Evolutionary conservation across 1,284 basidiomycete genomes (phyloP).

Genomic region (Marasmius fiardii): DNA sequence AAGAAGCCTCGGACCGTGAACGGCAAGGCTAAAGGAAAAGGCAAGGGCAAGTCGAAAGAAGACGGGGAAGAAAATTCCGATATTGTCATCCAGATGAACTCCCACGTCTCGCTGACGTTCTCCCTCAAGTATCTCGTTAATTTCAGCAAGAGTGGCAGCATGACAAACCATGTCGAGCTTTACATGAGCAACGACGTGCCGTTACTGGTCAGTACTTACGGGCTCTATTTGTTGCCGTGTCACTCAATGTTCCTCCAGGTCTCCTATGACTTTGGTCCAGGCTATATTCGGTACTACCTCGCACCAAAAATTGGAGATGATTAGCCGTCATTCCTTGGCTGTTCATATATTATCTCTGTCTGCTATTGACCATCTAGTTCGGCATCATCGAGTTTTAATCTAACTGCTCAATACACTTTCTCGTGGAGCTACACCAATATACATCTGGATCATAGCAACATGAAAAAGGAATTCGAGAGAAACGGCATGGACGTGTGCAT

Average conservation of each 20-base stretch:
- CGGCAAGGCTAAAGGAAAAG: slow-evolving; percentile 34
- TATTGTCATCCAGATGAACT: slow-evolving; percentile 82
- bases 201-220: slow-evolving; percentile 57
- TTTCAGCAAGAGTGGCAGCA: slow-evolving; percentile 89
- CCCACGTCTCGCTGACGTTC: slow-evolving; percentile 92
- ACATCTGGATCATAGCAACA: neutral
- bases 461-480: neutral
- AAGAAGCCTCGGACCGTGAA: slow-evolving; percentile 12
- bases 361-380: neutral
- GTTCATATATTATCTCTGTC: neutral
- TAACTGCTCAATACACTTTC: neutral
- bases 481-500: neutral
- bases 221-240: slow-evolving; percentile 1
- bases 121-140: slow-evolving; percentile 97
- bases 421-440: neutral
- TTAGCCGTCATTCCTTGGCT: slow-evolving; percentile 26
- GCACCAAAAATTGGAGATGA: slow-evolving; percentile 89
- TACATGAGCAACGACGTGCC: slow-evolving; percentile 93
- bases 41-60: slow-evolving; percentile 48
- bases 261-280: slow-evolving; percentile 82
- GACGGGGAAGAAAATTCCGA: slow-evolving; percentile 51
- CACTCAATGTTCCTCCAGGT: slow-evolving; percentile 45
- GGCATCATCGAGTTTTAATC: neutral
- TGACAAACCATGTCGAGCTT: slow-evolving; percentile 73
- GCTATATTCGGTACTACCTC: slow-evolving; percentile 82